phyloP scores from a whole-genome alignment of 2,329 filamentous ascomycete genomes.

The Chaetoscypha palmicola region DNA sequence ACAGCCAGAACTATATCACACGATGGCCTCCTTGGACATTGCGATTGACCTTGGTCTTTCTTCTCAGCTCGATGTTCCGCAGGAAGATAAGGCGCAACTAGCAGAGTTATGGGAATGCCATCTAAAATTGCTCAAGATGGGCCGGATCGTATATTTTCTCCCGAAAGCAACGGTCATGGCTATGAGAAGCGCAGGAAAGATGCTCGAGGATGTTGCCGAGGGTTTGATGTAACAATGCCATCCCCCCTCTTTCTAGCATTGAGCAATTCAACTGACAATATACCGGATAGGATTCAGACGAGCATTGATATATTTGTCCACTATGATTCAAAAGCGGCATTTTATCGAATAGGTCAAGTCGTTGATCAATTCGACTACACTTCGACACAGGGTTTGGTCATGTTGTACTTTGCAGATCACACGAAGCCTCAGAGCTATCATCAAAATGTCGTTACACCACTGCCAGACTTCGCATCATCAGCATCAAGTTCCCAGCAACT shows the following conservation, averaged over 20 bases:
- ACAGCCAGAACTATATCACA: no score
- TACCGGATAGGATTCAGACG: neutral
- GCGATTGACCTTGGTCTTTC: no score
- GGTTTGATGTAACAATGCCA: neutral
- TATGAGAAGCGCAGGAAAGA: neutral
- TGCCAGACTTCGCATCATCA: neutral
- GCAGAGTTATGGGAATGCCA: neutral
- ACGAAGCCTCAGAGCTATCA: neutral
- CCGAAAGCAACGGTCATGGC: neutral
- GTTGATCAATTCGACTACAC: neutral
- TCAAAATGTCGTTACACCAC: neutral
- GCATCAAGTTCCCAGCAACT: neutral
- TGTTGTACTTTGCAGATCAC: neutral
- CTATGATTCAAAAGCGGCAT: conserved; percentile 2
- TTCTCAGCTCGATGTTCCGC: no score
- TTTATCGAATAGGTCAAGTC: conserved; percentile 7
- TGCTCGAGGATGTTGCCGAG: neutral
- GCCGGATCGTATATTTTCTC: neutral
- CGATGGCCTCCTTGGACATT: no score
- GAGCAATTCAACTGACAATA: no score
- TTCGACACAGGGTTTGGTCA: neutral
- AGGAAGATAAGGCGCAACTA: no score
- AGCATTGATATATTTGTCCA: neutral
- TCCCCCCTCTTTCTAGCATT: neutral
- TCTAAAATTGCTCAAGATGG: neutral